phyloP scores from a whole-genome alignment of 768 basidiomycete species.

The Lentinus tigrinus region DNA sequence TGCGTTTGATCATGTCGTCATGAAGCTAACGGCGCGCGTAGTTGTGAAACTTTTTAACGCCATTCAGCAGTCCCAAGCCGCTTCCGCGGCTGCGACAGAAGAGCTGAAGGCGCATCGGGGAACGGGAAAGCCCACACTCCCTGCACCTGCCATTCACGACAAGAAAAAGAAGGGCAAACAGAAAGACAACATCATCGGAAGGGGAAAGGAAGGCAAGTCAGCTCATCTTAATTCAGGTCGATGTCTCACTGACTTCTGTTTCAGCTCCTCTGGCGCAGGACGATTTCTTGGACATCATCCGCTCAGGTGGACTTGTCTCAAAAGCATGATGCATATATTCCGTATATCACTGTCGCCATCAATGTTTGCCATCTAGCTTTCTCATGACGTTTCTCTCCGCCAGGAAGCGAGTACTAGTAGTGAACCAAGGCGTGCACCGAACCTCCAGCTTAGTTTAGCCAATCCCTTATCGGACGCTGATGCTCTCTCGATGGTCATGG shows the following conservation, averaged over 20 bases:
- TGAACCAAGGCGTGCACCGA: no score
- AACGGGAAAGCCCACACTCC: conserved; percentile 69
- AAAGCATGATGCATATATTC: conserved; percentile 41
- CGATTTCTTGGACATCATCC: conserved; percentile 80
- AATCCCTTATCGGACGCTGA: no score
- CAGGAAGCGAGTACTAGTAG: no score
- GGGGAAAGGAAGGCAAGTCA: conserved; percentile 56
- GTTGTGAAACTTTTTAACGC: conserved; percentile 88
- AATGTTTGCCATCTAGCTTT: background rate
- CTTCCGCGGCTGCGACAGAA: conserved; percentile 49
- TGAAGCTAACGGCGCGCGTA: conserved; percentile 12
- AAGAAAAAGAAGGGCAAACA: conserved; percentile 47
- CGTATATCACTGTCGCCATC: background rate
- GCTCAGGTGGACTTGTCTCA: conserved; percentile 77
- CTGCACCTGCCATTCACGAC: conserved; percentile 57
- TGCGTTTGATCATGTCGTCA: background rate
- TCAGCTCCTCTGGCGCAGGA: conserved; percentile 64
- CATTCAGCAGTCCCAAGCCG: conserved; percentile 78
- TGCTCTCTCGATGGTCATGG: no score
- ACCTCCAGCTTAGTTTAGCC: no score
- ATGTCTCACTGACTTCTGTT: conserved; percentile 2
- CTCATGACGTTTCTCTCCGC: no score
- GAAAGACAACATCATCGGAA: conserved; percentile 52
- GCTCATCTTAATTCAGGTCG: conserved; percentile 8
- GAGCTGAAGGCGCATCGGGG: conserved; percentile 63